Evolutionary conservation across 2,329 filamentous ascomycete genomes (phyloP), one percentile per base, ranked within the genome.

Genomic region (Cephalotrichum gorgonifer): DNA sequence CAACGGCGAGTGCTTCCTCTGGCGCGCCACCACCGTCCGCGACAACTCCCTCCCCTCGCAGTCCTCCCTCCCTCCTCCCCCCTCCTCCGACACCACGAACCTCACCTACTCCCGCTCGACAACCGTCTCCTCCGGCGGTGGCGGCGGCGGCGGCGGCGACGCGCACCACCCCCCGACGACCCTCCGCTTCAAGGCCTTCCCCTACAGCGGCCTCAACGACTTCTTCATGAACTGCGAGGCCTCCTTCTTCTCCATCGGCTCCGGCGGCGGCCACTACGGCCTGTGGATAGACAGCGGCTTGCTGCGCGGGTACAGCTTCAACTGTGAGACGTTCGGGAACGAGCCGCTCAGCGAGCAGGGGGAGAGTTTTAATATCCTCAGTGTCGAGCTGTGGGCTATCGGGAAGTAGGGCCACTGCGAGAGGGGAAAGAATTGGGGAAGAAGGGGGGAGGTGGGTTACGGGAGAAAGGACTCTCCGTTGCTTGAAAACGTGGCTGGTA

Each of bases 101-200:
- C 58, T 75, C 31, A 61, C 62, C 12, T n/a, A n/a, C n/a, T 38
- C 47, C 22, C 72, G 74, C 47, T 70, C 62, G 50, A 69, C 66
- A 14, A 72, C 68, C 17, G 64, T 72, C 14, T 57, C 49, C 51
- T 49, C 54, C 44, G 46, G 66, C 58, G 51, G 66, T 63, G 48
- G 62, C 60, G 41, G 66, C 63, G 48, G 62, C 60, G 41, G 63
- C 57, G 49, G 65, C 17, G 26, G 27, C 15, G 12, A 3, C 35
- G 11, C 15, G 12, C 39, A 38, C 12, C 7, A 26, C 25, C 7
- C 11, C 20, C 57, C 62, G 4, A 86, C 91, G 53, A 76, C 81
- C 25, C 88, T 97, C 56, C 82, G 93, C 20, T 98, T 98, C 76
- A 96, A 95, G 67, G 91, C 91, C 0, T 98, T 97, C 59, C 90